These are phyloP conservation scores for Basidiobolus heterosporus DNA, from an alignment of 371 early-diverging fungal genomes.

Conservation along the genomic window DNA sequence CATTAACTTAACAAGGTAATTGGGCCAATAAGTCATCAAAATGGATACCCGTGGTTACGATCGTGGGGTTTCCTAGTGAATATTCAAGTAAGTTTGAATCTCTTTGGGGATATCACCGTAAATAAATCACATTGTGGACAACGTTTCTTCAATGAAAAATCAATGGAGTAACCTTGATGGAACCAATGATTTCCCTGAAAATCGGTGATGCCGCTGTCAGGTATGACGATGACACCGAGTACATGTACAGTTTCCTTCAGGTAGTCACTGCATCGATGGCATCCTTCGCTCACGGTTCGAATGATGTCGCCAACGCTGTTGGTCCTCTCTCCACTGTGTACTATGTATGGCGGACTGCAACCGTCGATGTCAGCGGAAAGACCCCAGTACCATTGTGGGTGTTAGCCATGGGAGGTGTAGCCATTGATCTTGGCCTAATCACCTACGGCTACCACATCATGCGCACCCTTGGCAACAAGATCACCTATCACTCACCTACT, in stretches of 20 bases:
- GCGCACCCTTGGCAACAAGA: conserved; percentile 66
- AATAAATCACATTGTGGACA: conserved; percentile 20
- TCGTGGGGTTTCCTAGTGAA: too few relatives aligned
- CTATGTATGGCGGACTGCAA: conserved; percentile 45
- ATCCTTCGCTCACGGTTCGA: conserved; percentile 78
- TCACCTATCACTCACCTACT: conserved; percentile 71
- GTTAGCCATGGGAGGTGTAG: conserved; percentile 51
- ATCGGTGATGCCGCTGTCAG: conserved; percentile 42
- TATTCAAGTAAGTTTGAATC: too few relatives aligned
- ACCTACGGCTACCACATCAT: conserved; percentile 55
- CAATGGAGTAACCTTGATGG: too few relatives aligned
- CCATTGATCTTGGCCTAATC: conserved; percentile 61
- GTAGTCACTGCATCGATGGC: conserved; percentile 67
- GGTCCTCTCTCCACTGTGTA: conserved; percentile 59
- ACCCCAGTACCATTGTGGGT: conserved; percentile 53
- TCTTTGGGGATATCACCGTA: too few relatives aligned
- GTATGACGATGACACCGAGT: conserved; percentile 64
- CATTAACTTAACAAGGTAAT: too few relatives aligned
- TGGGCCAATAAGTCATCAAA: too few relatives aligned
- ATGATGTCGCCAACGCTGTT: conserved; percentile 78
- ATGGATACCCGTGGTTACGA: too few relatives aligned
- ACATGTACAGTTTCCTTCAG: conserved; percentile 70
- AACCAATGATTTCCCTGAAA: too few relatives aligned
- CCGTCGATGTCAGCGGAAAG: conserved; percentile 24
- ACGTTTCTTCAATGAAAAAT: conserved; percentile 36